Percentiles rank a stretch among this genome's conserved stretches.
These are phyloP conservation scores for Zygoascus ofunaensis DNA, from an alignment of 805 yeast species.

Conservation along the genomic window DNA sequence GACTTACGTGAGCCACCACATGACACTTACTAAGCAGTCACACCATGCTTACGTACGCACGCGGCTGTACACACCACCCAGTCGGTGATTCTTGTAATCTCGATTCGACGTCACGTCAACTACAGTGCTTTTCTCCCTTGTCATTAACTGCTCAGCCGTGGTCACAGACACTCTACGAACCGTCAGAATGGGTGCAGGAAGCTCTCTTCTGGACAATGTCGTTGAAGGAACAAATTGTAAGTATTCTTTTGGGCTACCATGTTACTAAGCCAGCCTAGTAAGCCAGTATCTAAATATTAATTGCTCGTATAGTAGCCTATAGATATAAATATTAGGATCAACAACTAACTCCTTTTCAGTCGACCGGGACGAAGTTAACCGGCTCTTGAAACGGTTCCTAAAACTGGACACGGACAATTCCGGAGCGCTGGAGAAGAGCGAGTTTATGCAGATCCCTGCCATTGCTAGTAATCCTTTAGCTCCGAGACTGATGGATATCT, in stretches of 20 bases:
- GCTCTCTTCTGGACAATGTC: conserved; percentile 20
- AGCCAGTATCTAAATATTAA: too few species aligned
- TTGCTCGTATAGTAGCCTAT: background rate
- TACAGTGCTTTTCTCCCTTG: too few species aligned
- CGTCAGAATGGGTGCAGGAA: conserved; percentile 17
- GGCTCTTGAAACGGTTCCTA: conserved; percentile 88
- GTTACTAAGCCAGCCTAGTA: background rate
- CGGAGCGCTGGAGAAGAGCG: conserved; percentile 85
- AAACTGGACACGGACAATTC: conserved; percentile 87
- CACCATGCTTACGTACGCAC: too few species aligned
- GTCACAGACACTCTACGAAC: too few species aligned
- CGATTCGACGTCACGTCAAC: too few species aligned
- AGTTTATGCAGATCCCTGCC: conserved; percentile 88
- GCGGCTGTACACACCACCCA: too few species aligned
- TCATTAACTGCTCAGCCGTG: too few species aligned
- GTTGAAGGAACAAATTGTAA: conserved; percentile 27
- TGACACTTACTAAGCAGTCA: too few species aligned
- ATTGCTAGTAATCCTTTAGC: conserved; percentile 87
- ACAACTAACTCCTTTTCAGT: conserved; percentile 34
- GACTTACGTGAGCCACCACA: too few species aligned
- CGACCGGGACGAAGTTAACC: conserved; percentile 83
- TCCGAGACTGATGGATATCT: conserved; percentile 80
- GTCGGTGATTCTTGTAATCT: too few species aligned
- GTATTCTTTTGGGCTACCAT: conserved; percentile 2
- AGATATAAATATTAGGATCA: background rate